A percentile compares a stretch with the other conserved stretches of the same genome.
Evolutionary conservation across 2,329 filamentous ascomycete genomes (phyloP).

Genomic region (Ophiostoma ips): DNA sequence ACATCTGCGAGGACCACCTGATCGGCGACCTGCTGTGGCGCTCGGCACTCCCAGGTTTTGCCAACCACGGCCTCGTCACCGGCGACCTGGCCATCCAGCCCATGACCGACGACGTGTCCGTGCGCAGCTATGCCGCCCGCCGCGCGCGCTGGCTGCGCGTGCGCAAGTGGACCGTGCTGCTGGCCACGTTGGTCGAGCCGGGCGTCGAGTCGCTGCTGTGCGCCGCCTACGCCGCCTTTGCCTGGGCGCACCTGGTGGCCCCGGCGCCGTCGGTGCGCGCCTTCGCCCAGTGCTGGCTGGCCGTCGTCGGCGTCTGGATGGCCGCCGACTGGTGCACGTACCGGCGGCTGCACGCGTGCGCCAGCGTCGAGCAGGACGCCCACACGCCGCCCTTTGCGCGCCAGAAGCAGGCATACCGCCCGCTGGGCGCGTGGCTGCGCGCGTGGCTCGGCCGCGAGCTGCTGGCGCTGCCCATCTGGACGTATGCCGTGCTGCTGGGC

Average conservation of each 20-base stretch:
- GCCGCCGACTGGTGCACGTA: constrained; percentile 61
- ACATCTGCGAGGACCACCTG: constrained; percentile 95
- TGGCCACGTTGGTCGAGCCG: constrained; percentile 83
- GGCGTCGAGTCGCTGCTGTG: constrained; percentile 82
- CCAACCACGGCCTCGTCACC: constrained; percentile 69
- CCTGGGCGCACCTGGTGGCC: constrained; percentile 19
- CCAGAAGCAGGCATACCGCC: constrained; percentile 18
- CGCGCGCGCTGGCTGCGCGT: constrained; percentile 84
- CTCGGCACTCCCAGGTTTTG: constrained; percentile 41
- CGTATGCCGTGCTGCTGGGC: constrained; percentile 78
- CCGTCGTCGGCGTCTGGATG: constrained; percentile 58
- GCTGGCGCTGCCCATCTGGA: constrained; percentile 79
- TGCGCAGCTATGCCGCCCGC: constrained; percentile 63
- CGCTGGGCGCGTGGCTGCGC: constrained; percentile 50
- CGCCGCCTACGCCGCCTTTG: constrained; percentile 66
- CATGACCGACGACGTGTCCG: constrained; percentile 49
- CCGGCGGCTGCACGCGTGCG: constrained; percentile 56
- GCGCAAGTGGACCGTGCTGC: constrained; percentile 81
- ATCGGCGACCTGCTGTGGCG: constrained; percentile 89
- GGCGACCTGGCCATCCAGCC: constrained; percentile 86
- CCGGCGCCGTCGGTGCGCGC: constrained; percentile 49
- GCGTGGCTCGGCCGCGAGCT: constrained; percentile 78
- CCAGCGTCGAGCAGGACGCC: constrained; percentile 52
- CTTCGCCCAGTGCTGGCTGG: constrained; percentile 51
- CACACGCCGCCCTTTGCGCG: constrained; percentile 59